Conservation (phyloP, 306 rosid genomes). For the Medicago ruthenica region DNA sequence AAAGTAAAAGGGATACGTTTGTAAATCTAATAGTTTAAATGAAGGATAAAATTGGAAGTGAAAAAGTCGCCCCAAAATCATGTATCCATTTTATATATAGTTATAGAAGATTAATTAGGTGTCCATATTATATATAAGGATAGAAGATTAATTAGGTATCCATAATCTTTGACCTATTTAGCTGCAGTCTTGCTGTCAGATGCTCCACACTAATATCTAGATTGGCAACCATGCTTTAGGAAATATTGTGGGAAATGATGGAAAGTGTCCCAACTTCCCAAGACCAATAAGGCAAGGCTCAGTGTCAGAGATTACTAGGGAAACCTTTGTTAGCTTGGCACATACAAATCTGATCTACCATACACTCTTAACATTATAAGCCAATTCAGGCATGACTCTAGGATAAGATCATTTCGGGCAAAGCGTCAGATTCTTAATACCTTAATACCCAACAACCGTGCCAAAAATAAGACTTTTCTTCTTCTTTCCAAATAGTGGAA, state of each 20-base stretch:
- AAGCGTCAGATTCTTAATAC: neutral
- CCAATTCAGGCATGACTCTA: slow-evolving; percentile 1
- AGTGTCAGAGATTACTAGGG: neutral
- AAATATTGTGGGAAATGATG: neutral
- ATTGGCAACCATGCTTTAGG: slow-evolving; percentile 3
- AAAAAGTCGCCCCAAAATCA: no score
- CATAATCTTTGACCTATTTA: neutral
- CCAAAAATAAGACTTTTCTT: neutral
- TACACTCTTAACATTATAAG: neutral
- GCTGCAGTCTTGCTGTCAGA: slow-evolving; percentile 2
- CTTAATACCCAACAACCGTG: neutral
- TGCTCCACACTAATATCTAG: neutral
- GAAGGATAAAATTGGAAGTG: no score
- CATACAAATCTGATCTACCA: neutral
- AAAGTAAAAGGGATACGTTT: no score
- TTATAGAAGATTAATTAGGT: no score
- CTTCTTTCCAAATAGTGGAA: neutral
- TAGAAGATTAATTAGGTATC: neutral
- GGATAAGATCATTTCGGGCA: neutral
- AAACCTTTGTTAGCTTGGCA: slow-evolving; percentile 2
- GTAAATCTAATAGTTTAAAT: no score
- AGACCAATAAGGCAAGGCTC: neutral
- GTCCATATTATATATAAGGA: no score
- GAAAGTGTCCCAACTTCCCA: neutral
- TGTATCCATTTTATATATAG: no score